Evolutionary conservation across 768 basidiomycete genomes (phyloP), one percentile per base, ranked within the genome.

Genomic region (Macrolepiota dolichaula): DNA sequence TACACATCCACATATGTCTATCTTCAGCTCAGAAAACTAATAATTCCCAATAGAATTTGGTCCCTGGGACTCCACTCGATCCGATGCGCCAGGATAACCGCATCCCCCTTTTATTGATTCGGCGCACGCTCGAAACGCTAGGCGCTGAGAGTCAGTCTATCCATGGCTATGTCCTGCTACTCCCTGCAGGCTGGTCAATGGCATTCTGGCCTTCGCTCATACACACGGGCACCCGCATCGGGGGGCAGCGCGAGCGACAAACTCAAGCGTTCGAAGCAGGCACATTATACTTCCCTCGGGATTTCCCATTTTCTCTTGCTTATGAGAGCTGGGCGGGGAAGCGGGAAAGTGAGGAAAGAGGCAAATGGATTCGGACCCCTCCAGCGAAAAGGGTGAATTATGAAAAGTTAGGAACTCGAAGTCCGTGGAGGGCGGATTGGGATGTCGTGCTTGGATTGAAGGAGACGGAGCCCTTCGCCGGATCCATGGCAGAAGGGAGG

Each of bases 121-220:
- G 95, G 69, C 85, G 85, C 22, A 88, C 92, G 10, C 67, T 92
- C 22, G 85, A 86, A 60, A 55, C 65, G 10, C 58, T 61, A 19
- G 59, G 63, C 66, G 66, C 71, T 15, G 71, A 73, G 46, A 71
- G 68, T 10, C 76, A 78, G 64, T 76, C 80, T 1, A 75, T 94
- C 32, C 87, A 94, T 66, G 95, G 96, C 40, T 97, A 92, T 89
- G 94, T 88, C 7, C 75, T 99, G 9, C 78, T 97, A 50, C 71
- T 96, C 35, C 96, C 96, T 2, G 78, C 85, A 1, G 94, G 93
- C 12, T 98, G 95, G 94, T 82, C 84, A 0, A 96, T 94, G 88
- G 81, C 95, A 1, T 94, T 98, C 74, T 85, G 92, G 63, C 81
- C 80, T 42, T 96, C 95, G 2, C 81, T 99, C 53, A 80, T 81